Evolutionary conservation across 352 stramenopile genomes (phyloP).

Genomic region (Pythium myriotylum): DNA sequence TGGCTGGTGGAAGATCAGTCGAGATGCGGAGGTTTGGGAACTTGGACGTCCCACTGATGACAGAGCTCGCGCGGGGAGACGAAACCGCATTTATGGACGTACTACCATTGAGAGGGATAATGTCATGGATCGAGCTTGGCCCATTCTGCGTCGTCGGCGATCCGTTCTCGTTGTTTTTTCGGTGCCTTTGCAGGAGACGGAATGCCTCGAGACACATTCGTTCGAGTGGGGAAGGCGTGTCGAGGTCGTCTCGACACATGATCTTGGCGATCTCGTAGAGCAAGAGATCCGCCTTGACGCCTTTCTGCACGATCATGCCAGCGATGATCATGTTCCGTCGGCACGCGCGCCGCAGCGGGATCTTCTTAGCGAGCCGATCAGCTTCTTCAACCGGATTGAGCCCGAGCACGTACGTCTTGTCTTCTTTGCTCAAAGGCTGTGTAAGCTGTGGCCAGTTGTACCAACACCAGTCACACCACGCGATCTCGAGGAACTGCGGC

Average conservation of each 20-base stretch:
- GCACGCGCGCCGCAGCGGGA: constrained; percentile 72
- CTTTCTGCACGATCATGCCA: constrained; percentile 77
- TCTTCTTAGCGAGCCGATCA: constrained; percentile 61
- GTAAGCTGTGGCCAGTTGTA: constrained; percentile 95
- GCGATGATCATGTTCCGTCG: constrained; percentile 84
- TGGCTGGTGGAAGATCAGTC: constrained; percentile 2
- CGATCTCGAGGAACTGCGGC: constrained; percentile 94
- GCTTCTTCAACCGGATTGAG: constrained; percentile 62
- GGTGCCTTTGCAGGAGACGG: constrained; percentile 47
- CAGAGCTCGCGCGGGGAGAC: background rate
- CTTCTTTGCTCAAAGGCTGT: constrained; percentile 61
- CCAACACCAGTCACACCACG: constrained; percentile 99
- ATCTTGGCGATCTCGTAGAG: constrained; percentile 80
- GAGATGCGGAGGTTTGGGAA: constrained; percentile 53
- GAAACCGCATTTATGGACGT: background rate
- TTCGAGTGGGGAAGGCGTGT: constrained; percentile 69
- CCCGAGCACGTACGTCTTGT: constrained; percentile 65
- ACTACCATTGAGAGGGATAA: background rate
- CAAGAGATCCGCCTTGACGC: constrained; percentile 60
- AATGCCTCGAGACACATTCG: constrained; percentile 72
- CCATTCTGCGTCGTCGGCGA: background rate
- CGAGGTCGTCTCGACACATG: constrained; percentile 85
- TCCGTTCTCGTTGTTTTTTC: constrained; percentile 15
- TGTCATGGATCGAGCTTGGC: background rate
- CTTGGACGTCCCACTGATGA: background rate